phyloP scores from a whole-genome alignment of 2,329 filamentous ascomycete genomes.

The Mollisiaceae sp. region DNA sequence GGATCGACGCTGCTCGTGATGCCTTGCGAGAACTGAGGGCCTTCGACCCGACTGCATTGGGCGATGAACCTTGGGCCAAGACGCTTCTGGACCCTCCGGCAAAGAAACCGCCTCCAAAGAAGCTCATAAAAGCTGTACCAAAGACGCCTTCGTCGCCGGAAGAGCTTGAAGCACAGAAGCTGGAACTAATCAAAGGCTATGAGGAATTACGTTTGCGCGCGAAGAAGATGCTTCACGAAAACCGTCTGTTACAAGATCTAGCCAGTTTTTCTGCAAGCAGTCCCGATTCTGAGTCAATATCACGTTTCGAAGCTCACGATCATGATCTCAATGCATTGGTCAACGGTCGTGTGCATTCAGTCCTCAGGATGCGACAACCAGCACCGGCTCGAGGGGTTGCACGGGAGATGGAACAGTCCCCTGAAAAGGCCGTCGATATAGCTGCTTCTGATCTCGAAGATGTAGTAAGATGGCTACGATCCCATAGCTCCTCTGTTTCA shows the following conservation, averaged over 20 bases:
- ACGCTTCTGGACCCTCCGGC: slow-evolving; percentile 2
- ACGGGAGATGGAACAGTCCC: slow-evolving; percentile 15
- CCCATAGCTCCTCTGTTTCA: not conserved
- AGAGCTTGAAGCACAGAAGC: slow-evolving; percentile 14
- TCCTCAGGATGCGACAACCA: slow-evolving; percentile 19
- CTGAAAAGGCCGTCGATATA: slow-evolving; percentile 24
- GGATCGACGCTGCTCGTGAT: slow-evolving; percentile 25
- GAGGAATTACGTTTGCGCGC: slow-evolving; percentile 18
- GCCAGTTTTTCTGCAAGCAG: slow-evolving; percentile 5
- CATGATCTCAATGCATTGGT: slow-evolving; percentile 19
- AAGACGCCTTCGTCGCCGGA: not conserved
- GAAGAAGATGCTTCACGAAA: slow-evolving; percentile 20
- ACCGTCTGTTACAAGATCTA: slow-evolving; percentile 17
- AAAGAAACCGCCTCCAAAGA: not conserved
- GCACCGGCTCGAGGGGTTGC: slow-evolving; percentile 19
- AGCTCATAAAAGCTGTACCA: not conserved
- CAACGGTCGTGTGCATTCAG: slow-evolving; percentile 22
- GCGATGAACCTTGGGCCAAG: slow-evolving; percentile 6
- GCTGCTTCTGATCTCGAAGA: slow-evolving; percentile 23
- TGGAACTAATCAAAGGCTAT: slow-evolving; percentile 19
- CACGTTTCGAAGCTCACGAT: slow-evolving; percentile 21
- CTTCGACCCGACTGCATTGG: slow-evolving; percentile 12
- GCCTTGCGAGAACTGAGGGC: slow-evolving; percentile 15
- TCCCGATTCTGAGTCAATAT: not conserved
- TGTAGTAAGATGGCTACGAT: slow-evolving; percentile 25